A percentile compares a stretch with the other conserved stretches of the same genome.
Evolutionary conservation across 108 stramenopile species (phyloP).

Genomic region (Craspedostauros australis): DNA sequence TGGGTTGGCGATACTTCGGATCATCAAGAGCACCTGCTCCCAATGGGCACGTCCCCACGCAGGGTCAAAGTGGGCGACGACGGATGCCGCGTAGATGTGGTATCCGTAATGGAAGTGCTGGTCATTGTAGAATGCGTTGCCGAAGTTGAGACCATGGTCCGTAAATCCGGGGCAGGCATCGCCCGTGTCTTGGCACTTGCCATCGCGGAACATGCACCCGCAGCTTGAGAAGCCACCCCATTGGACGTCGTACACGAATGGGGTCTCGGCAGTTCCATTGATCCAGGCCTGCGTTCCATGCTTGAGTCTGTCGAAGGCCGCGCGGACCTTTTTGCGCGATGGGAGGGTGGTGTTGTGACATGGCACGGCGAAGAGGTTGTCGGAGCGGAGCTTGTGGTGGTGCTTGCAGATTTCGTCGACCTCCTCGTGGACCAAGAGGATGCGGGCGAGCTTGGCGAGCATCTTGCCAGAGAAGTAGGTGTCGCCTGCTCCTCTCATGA

Average conservation of each 20-base stretch:
- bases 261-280: slow-evolving; percentile 77
- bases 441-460: slow-evolving; percentile 86
- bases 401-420: slow-evolving; percentile 43
- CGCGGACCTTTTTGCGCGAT: slow-evolving; percentile 31
- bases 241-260: slow-evolving; percentile 78
- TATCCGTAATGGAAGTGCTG: slow-evolving; percentile 91
- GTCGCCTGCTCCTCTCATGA: slow-evolving; percentile 84
- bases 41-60: slow-evolving; percentile 78
- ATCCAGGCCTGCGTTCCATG: slow-evolving; percentile 82
- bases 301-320: slow-evolving; percentile 46
- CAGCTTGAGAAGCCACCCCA: slow-evolving; percentile 91
- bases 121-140: slow-evolving; percentile 91
- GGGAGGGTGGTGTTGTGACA: slow-evolving; percentile 49
- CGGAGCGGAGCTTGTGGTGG: slow-evolving; percentile 18
- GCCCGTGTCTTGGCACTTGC: slow-evolving; percentile 59
- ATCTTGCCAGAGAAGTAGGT: slow-evolving; percentile 95
- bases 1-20: slow-evolving; percentile 90
- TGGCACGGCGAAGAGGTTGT: slow-evolving; percentile 18
- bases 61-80: slow-evolving; percentile 74
- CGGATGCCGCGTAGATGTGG: slow-evolving; percentile 89
- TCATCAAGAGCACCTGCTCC: slow-evolving; percentile 71
- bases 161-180: slow-evolving; percentile 81
- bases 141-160: slow-evolving; percentile 87
- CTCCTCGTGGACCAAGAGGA: slow-evolving; percentile 78
- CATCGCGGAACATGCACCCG: slow-evolving; percentile 75